Percentiles rank a stretch among this genome's conserved stretches.
phyloP scores from a whole-genome alignment of 2,329 filamentous ascomycete genomes.

The Aureobasidium musti region DNA sequence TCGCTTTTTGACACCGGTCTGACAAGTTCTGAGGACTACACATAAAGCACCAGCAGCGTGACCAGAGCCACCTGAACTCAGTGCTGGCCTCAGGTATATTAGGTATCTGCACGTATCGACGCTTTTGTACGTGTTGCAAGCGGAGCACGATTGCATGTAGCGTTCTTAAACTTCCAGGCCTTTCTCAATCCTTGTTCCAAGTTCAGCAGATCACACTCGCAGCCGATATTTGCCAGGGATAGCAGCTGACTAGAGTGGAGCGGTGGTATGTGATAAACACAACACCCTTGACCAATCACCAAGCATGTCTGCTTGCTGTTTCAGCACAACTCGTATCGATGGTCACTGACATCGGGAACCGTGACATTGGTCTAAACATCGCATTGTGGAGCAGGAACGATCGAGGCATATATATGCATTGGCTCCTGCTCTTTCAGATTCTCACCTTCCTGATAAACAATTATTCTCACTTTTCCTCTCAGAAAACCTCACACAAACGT shows the following conservation, averaged over 20 bases:
- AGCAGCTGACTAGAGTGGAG: not conserved
- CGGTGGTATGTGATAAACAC: not conserved
- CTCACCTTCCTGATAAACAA: not conserved
- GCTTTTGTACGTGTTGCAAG: not conserved
- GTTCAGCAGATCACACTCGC: not conserved
- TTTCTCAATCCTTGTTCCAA: not conserved
- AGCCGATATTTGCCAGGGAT: not conserved
- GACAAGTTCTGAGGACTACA: too few relatives aligned
- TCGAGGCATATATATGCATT: not conserved
- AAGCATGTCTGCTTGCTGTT: constrained; percentile 5
- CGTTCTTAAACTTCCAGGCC: not conserved
- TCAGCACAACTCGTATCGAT: constrained; percentile 15
- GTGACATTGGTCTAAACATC: not conserved
- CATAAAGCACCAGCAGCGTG: not conserved
- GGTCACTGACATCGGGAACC: constrained; percentile 1
- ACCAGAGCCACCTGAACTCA: not conserved
- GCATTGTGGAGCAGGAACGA: not conserved
- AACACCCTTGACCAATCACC: not conserved
- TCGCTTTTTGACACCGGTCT: not conserved
- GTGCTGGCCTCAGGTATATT: not conserved
- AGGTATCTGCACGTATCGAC: not conserved
- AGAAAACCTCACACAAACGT: not conserved
- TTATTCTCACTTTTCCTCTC: not conserved
- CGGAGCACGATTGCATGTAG: not conserved
- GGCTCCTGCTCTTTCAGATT: too few relatives aligned